Evolutionary conservation across 2,329 filamentous ascomycete species (phyloP), one percentile per base, ranked within the genome.

Genomic region (Fusarium gaditjirri): DNA sequence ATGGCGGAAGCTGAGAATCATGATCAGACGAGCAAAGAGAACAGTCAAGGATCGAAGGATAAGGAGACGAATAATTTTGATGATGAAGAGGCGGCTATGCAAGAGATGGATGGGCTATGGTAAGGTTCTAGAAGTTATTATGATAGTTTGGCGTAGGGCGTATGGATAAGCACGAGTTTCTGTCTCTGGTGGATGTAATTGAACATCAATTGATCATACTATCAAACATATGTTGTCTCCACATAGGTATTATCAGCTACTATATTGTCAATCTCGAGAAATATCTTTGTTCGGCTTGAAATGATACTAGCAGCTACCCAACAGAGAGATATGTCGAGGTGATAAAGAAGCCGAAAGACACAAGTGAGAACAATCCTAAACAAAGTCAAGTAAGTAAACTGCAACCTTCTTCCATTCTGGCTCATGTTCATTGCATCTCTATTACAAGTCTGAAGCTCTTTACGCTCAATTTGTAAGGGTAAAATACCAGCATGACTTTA

Each of bases 21-120:
- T 16, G 75, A 78, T 41, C 60, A 70, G 14, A 16, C 31, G 42
- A 42, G 44, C 12, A 63, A 52, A 27, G 27, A 50, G 25, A 46
- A 43, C 6, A 21, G 25, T 5, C 35, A 59, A 21, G 35, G 46
- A 12, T 31, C 58, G 53, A 65, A 49, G 35, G 44, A 19, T 9
- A 39, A 49, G 38, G 60, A 17, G 12, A 21, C 35, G n/a, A 78
- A 85, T 39, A 80, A 84, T 29, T 90, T 88, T 78, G 87, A 85
- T 3, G 90, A 91, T 59, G 90, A 92, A 19, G 89, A 92, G 80
- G 91, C 90, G 66, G 90, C 87, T 2, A 91, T 94, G 89, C 89
- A 87, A 41, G 89, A 89, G 70, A 88, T 90, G 86, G 87, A 87
- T 43, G 87, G 84, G 1, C 69, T 88, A 29, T 89, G 86, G 86